Base-by-base conservation (phyloP, 2,329 filamentous ascomycete species). In the Magnaporthales sp. region DNA sequence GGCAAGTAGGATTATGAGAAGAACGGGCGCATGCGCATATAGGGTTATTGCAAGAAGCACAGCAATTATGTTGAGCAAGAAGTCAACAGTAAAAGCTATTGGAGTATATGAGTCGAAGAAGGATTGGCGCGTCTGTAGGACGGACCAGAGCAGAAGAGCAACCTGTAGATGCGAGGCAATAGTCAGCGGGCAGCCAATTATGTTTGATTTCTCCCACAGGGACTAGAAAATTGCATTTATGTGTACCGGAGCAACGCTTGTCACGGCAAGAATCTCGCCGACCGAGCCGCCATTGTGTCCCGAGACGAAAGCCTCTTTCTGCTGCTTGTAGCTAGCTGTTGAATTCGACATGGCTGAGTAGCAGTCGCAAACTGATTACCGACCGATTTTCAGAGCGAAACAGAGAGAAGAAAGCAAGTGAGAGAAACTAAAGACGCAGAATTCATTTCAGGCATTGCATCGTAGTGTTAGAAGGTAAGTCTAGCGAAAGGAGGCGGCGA, bases 261-360 rank as follows among this genome's bases (percentile, higher is more conserved):
- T 92, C 71, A 98, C 91, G 72, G 86, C 85, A 76, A 93, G 94
- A 80, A 99, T 93, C 76, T 99, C 95, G 71, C 84, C 80, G 68
- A 96, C 88, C 32, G 88, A 85, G 68, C 95, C 92, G 56, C 95
- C 95, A 7, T 90, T 89, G 31, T 97, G 86, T 76, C 93, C 91
- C 66, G 94, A 97, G 74, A 99, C 95, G 77, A 97, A 97, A 75
- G 92, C 92, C 82, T 96, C 93, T 81, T 99, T 99, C 71, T 90
- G 84, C 73, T 90, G 86, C 80, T 97, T 99, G 82, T 97, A 97
- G 78, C 84, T 89, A 67, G 78, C 77, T 62, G 80, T 72, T 74
- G 75, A 63, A 70, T 74, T 72, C 69, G 79, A 75, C 76, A 80
- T 80, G 70, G 67, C 70, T 60, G 26, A 15, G 56, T 27, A 10